Evolutionary conservation across 2,329 filamentous ascomycete species (phyloP), one percentile per base, ranked within the genome.

Genomic region (Fusarium xyrophilum): DNA sequence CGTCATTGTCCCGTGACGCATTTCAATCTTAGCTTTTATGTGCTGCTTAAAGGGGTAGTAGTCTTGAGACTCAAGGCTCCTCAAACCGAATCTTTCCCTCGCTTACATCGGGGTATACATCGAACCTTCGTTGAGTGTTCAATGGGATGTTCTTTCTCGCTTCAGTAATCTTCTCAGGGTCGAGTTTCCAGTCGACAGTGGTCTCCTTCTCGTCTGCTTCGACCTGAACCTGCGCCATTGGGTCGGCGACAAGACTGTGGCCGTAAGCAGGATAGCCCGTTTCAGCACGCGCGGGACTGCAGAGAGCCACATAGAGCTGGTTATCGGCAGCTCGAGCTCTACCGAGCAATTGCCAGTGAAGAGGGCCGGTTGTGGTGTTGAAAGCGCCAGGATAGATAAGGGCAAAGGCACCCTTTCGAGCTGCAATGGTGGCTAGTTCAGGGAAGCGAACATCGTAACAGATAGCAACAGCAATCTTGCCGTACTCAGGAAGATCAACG

Each of bases 391-490:
- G 96, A 79, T 97, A 98, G 21, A 98, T 78, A 56, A 98, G 87
- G 46, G 93, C 85, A 79, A 99, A 99, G 60, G 89, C 91, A n/a
- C 91, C 93, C 70, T 89, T 89, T 33, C 96, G 86, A 23, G 95
- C 93, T 0, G 95, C 95, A 59, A 98, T 90, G 77, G 88, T 96
- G 6, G 93, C 96, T 14, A 97, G 84, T 81, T 98, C 96, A 0
- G 96, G 95, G 82, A 99, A 99, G 40, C 96, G 93, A 57, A 99
- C 88, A 80, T 99, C 96, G 82, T 99, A 99, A 86, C 96, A 99
- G 77, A 99, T 98, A 33, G 92, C 94, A 7, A 99, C 83, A 7
- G 88, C 93, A 66, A 99, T 87, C 77, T 88, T 91, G 63, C 96
- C 96, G 79, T 97, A 97, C 69, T 91, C 93, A 6, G 94, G 93